Base-by-base conservation (phyloP, 2,329 filamentous ascomycete species). In the Hypoxylon sp. region DNA sequence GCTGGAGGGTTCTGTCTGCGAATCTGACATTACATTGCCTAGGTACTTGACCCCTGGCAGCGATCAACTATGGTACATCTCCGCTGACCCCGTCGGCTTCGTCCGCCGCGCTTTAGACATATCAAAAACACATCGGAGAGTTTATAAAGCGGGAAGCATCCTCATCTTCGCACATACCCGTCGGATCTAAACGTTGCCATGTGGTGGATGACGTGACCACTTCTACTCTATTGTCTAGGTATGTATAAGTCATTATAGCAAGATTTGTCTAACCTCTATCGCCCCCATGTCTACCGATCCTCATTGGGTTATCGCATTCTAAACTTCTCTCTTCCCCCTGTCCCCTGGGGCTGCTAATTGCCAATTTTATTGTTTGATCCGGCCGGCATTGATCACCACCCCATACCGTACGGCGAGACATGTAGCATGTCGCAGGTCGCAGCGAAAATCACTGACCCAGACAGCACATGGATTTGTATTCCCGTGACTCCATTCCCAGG, bases 151-250 rank as follows among this genome's bases (percentile, higher is more conserved):
- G 32, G 46, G 46, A 21, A 57, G 37, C 21, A 32, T 15, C 24
- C 3, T 11, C 24, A 27, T 54, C 8, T 59, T 32, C 11, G 27
- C 31, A 24, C n/a, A 13, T 44, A 48, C 29, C 51, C 31, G 37
- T 58, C 57, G 53, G 57, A 44, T 62, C 37, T 47, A 47, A 24
- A 31, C 11, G 10, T 54, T 62, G 42, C 48, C 47, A 65, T 62
- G 66, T 48, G 54, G 57, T n/a, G 59, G 54, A 65, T 68, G 66
- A 68, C 57, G 66, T 65, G 62, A 67, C 56, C 10, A 39, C 21
- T 50, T 58, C 46, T 62, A 50, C 31, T 66, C 54, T 69, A 61
- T 63, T 46, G 39, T 59, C 59, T 59, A 63, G 54, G 65, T 60
- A 56, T 51, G 65, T 60, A 56, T 51, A 39, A 39, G 46, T 19